Percentiles rank a stretch among this genome's conserved stretches.
Evolutionary conservation across 129 eudicot genomes (phyloP).

Genomic region (Lactuca saligna): DNA sequence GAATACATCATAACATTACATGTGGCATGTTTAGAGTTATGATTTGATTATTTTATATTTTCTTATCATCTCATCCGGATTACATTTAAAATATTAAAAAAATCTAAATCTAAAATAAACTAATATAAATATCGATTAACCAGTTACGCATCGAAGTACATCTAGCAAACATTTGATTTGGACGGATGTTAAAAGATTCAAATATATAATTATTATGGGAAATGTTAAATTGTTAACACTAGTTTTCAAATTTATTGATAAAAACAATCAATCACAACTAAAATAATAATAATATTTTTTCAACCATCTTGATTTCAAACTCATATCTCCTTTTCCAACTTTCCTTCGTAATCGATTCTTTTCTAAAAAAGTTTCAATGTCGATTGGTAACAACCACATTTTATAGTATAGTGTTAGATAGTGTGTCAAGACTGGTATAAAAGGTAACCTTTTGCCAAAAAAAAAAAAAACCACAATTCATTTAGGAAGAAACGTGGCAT

Average conservation of each 20-base stretch:
- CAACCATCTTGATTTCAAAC: background rate
- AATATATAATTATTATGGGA: background rate
- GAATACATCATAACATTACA: constrained; percentile 9
- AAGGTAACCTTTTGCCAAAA: background rate
- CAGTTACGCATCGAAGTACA: background rate
- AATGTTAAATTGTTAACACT: background rate
- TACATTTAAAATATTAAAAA: no score
- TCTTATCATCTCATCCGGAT: background rate
- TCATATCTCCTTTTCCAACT: no score
- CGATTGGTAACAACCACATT: background rate
- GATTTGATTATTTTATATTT: background rate
- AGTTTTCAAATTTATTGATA: background rate
- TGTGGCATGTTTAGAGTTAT: constrained; percentile 2
- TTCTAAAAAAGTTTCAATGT: no score
- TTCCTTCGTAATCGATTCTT: no score
- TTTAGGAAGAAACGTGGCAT: background rate
- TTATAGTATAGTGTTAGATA: background rate
- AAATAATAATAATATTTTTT: no score
- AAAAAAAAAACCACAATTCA: background rate
- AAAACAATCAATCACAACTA: background rate
- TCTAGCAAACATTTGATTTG: background rate
- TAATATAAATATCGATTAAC: no score
- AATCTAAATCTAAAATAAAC: no score
- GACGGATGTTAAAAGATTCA: background rate
- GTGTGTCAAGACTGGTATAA: background rate